Evolutionary conservation across 2,329 filamentous ascomycete species (phyloP), one percentile per base, ranked within the genome.

Genomic region (Decorospora gaudefroyi): DNA sequence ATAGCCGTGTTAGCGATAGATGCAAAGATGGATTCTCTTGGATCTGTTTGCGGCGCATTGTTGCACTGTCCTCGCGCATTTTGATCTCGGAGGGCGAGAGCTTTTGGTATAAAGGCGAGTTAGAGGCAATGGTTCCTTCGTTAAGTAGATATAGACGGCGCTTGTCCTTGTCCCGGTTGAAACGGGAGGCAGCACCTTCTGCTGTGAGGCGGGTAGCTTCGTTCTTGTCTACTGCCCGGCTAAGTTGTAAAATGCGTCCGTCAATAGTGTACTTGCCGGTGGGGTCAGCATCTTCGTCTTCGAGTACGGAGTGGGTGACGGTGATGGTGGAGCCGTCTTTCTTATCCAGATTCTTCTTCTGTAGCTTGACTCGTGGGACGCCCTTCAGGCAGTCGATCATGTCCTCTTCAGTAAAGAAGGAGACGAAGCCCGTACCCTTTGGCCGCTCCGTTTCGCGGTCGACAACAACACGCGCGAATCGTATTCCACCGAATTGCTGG

Each of bases 381-480:
- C 77, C 79, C 53, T 84, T 85, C 50, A 96, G 76, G 66, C 93
- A 97, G 13, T 77, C 70, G 64, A 85, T 83, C 54, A 86, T 88
- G 64, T 96, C 89, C 13, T 86, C 82, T 25, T 78, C 74, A 35
- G 86, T 85, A 72, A 85, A 86, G 73, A 99, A 99, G 73, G 90
- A 95, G 19, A 97, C 92, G 63, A 99, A 99, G 3, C 87, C 93
- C 21, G 92, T 97, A 17, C 93, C 93, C 33, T 88, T 89, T 2
- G 93, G 89, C 37, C 89, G 85, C 57, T 91, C 90, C 0, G 90
- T 96, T 16, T 84, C 82, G 32, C 80, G 85, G 66, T 99, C 92
- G 66, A 95, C 81, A 25, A 99, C 95, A 7, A 96, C 85, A 54
- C 95, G 82, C 4, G 92, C 93, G 68, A 97, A 99, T 25, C 91